phyloP scores from a whole-genome alignment of 75 land plant species.

The Pinus tabuliformis region DNA sequence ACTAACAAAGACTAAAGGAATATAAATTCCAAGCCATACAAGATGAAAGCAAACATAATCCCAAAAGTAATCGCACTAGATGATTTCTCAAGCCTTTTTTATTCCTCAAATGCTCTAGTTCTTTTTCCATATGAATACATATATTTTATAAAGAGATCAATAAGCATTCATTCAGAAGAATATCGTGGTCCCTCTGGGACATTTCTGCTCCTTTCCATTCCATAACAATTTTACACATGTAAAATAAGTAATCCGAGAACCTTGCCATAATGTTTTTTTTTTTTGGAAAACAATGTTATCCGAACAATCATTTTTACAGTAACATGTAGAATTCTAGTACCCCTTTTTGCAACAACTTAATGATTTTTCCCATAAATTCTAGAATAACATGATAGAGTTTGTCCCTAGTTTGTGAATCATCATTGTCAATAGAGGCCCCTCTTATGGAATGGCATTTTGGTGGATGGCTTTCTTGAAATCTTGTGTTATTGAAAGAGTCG shows the following conservation, averaged over 20 bases:
- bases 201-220: background rate
- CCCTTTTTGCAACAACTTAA: constrained; percentile 24
- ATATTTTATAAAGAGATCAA: background rate
- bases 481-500: constrained; percentile 26
- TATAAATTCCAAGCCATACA: constrained; percentile 86
- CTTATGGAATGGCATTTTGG: constrained; percentile 1
- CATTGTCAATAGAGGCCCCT: constrained; percentile 16
- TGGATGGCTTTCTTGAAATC: constrained; percentile 13
- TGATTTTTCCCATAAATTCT: constrained; percentile 24
- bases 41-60: constrained; percentile 85
- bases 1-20: constrained; percentile 85
- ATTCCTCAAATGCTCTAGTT: background rate
- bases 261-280: constrained; percentile 22
- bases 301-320: constrained; percentile 27
- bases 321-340: constrained; percentile 32
- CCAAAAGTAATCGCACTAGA: constrained; percentile 93
- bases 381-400: constrained; percentile 10
- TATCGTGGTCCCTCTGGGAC: background rate
- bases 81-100: constrained; percentile 86
- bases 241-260: constrained; percentile 48
- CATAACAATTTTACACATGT: constrained; percentile 42
- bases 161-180: background rate
- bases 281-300: constrained; percentile 21
- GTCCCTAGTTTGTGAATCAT: background rate
- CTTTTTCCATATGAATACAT: constrained; percentile 4